Evolutionary conservation across 352 stramenopile genomes (phyloP).

Genomic region (Globisporangium uncinulatum): DNA sequence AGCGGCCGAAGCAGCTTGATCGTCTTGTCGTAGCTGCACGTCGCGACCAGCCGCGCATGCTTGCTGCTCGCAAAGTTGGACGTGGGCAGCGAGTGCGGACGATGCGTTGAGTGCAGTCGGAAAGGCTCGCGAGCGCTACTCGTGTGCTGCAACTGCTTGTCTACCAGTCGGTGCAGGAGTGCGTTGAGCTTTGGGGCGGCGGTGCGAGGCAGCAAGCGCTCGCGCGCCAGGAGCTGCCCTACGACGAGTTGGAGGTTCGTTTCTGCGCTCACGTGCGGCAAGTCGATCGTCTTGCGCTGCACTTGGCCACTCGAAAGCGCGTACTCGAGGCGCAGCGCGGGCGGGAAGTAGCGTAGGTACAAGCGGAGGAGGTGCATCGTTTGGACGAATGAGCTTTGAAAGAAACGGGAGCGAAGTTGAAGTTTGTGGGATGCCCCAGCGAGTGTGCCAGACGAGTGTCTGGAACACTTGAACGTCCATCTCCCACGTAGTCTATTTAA

Average conservation of each 20-base stretch:
- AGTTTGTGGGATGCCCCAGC: constrained; percentile 1
- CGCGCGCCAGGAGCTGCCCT: constrained; percentile 45
- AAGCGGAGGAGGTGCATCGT: constrained; percentile 60
- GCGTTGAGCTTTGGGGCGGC: constrained; percentile 40
- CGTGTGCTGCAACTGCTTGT: constrained; percentile 51
- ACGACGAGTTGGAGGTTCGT: constrained; percentile 53
- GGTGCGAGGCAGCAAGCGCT: constrained; percentile 48
- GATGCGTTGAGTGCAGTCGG: constrained; percentile 31
- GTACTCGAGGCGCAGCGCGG: constrained; percentile 62
- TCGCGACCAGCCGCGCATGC: constrained; percentile 50
- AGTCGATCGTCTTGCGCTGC: constrained; percentile 52
- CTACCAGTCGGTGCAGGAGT: constrained; percentile 62
- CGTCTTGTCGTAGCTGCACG: constrained; percentile 72
- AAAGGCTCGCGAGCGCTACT: constrained; percentile 22
- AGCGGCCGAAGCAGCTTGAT: constrained; percentile 45
- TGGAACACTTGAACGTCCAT: background rate
- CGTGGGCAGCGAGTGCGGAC: constrained; percentile 55
- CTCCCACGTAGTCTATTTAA: background rate
- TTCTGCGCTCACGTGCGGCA: constrained; percentile 61
- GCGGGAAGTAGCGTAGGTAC: constrained; percentile 71
- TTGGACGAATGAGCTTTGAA: background rate
- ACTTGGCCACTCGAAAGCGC: constrained; percentile 36
- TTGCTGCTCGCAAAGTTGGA: constrained; percentile 75
- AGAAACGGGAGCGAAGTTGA: background rate
- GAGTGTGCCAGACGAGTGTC: background rate